A percentile compares a stretch with the other conserved stretches of the same genome.
Evolutionary conservation across 495 filamentous ascomycete species (phyloP).

Genomic region (Hypoxylon lienhwacheense): DNA sequence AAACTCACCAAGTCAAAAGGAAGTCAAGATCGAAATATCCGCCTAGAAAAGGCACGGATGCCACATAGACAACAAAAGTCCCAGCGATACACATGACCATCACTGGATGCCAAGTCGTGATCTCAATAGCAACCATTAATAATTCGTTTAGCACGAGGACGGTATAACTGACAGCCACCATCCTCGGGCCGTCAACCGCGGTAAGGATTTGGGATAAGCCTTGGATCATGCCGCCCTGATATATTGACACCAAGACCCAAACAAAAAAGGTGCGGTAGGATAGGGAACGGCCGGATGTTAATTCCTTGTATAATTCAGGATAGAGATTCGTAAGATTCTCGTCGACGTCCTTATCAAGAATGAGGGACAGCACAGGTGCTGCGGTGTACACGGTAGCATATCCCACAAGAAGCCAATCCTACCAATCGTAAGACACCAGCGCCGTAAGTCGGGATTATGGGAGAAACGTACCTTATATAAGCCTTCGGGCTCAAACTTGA

Average conservation of each 20-base stretch:
- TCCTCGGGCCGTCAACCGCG: slow-evolving; percentile 65
- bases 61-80: slow-evolving; percentile 77
- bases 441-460: background rate
- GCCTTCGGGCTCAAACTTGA: slow-evolving; percentile 87
- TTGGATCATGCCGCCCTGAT: slow-evolving; percentile 94
- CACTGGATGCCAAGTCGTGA: slow-evolving; percentile 95
- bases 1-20: slow-evolving; percentile 65
- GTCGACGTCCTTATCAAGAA: slow-evolving; percentile 93
- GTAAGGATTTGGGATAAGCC: slow-evolving; percentile 86
- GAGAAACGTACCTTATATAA: slow-evolving; percentile 68
- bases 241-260: slow-evolving; percentile 94
- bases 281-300: slow-evolving; percentile 80
- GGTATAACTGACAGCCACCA: slow-evolving; percentile 91
- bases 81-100: slow-evolving; percentile 86
- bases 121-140: slow-evolving; percentile 92
- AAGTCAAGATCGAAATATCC: slow-evolving; percentile 88
- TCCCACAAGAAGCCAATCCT: slow-evolving; percentile 95
- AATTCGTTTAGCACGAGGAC: slow-evolving; percentile 93
- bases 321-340: slow-evolving; percentile 91
- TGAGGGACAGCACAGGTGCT: slow-evolving; percentile 90
- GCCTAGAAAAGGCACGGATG: slow-evolving; percentile 81
- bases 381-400: slow-evolving; percentile 98
- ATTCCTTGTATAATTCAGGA: slow-evolving; percentile 95
- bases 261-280: slow-evolving; percentile 94
- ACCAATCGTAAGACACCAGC: slow-evolving; percentile 25